phyloP scores from a whole-genome alignment of 2,329 filamentous ascomycete species.

The Fusarium nodosum region DNA sequence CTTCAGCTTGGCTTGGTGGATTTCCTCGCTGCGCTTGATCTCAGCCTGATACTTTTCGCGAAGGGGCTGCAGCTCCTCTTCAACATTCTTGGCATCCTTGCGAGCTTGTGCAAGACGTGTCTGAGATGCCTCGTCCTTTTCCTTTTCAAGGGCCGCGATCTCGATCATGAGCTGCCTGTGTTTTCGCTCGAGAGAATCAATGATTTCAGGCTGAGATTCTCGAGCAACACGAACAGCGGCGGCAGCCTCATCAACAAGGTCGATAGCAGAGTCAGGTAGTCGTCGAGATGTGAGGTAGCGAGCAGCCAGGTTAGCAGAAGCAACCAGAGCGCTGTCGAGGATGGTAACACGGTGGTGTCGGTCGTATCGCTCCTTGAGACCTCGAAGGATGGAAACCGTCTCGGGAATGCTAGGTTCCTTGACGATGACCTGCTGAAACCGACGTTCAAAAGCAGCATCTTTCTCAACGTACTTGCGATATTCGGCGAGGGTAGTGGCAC shows the following conservation, averaged over 20 bases:
- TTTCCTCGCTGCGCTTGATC: constrained; percentile 89
- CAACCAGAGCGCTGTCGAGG: constrained; percentile 91
- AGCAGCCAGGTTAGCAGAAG: constrained; percentile 90
- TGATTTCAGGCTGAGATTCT: constrained; percentile 95
- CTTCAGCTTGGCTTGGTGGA: constrained; percentile 95
- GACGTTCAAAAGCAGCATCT: constrained; percentile 96
- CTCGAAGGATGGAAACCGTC: constrained; percentile 97
- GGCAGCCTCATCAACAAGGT: constrained; percentile 95
- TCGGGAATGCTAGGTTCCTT: constrained; percentile 92
- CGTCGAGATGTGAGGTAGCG: constrained; percentile 92
- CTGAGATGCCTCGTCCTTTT: constrained; percentile 94
- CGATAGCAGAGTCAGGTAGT: constrained; percentile 95
- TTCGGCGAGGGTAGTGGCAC: constrained; percentile 93
- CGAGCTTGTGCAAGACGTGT: constrained; percentile 84
- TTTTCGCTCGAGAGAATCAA: constrained; percentile 93
- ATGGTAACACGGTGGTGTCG: constrained; percentile 98
- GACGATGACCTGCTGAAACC: constrained; percentile 98
- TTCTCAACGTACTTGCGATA: constrained; percentile 99
- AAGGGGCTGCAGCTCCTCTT: constrained; percentile 91
- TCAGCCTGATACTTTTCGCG: constrained; percentile 97
- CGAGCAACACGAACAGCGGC: constrained; percentile 95
- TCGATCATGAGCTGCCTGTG: constrained; percentile 95
- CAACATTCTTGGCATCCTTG: constrained; percentile 92
- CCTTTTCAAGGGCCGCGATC: constrained; percentile 92
- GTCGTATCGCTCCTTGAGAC: constrained; percentile 97